A percentile compares a stretch with the other conserved stretches of the same genome.
Conservation (phyloP, 306 rosid genomes). For the Canavalia ensiformis region DNA sequence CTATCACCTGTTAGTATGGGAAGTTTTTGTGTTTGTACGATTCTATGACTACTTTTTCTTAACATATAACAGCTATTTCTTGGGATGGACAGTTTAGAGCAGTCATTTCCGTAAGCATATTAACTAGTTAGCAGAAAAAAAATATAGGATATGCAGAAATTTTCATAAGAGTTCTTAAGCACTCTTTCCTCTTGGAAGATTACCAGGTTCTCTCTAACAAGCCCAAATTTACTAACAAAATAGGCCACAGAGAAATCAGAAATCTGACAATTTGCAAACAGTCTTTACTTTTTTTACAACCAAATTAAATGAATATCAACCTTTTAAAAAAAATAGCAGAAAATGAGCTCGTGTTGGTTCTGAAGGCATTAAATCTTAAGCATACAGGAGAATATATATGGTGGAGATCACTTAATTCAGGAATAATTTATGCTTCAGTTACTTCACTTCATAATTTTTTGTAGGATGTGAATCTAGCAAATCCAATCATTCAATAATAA, state of each 20-base stretch:
- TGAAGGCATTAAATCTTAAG: conserved; percentile 8
- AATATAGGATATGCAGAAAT: not conserved
- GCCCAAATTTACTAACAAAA: not conserved
- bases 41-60: not conserved
- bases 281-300: not conserved
- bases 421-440: too few species aligned
- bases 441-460: too few species aligned
- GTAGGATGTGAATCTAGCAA: too few species aligned
- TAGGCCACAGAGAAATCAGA: not conserved
- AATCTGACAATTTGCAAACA: not conserved
- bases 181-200: not conserved
- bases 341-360: conserved; percentile 7
- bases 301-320: conserved; percentile 22
- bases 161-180: not conserved
- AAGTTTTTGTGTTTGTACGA: not conserved
- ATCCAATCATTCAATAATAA: too few species aligned
- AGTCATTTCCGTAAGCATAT: not conserved
- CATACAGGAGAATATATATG: not conserved
- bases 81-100: not conserved
- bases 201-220: not conserved
- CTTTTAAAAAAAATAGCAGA: not conserved
- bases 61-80: not conserved
- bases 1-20: not conserved
- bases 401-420: too few species aligned
- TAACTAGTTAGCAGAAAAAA: not conserved